Evolutionary conservation across 2,329 filamentous ascomycete species (phyloP), one percentile per base, ranked within the genome.

Genomic region (Colletotrichum musicola): DNA sequence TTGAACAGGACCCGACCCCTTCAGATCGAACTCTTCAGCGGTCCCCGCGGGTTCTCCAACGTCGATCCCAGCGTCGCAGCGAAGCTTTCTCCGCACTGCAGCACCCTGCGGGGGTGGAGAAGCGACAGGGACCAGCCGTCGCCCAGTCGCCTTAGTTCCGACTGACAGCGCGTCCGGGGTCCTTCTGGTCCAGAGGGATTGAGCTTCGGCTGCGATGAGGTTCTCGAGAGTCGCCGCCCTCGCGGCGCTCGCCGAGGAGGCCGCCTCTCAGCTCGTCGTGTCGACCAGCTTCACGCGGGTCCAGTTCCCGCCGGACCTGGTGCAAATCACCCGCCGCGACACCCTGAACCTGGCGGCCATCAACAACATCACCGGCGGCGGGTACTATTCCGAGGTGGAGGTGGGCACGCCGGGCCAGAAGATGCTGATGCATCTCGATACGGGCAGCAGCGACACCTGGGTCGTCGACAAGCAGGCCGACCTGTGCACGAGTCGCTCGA

Each of bases 391-490:
- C 73, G 91, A 92, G 75, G 85, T 83, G 50, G 84, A 88, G 4
- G 72, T 92, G 53, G 90, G 90, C 59, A 92, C 89, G 0, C 90
- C 90, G 14, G 75, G 85, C 2, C 88, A 90, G 75, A 72, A 77
- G 2, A 72, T 92, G 46, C 82, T 84, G 22, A 80, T 92, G 70
- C 88, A 90, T 71, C 76, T 92, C 61, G 90, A 92, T 76, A 92
- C 90, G 4, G 90, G 90, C 61, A 91, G 89, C 78, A 91, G 88
- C 73, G 90, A 92, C 74, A 80, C 92, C 22, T 92, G 90, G 89
- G 85, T 92, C 12, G 25, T 59, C 20, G 60, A 68, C 58, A 55
- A 55, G 62, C 64, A 58, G 64, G 54, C 62, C 16, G 56, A 71
- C 35, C 46, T 71, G 4, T 71, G 69, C n/a, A 42, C n/a, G 12